Evolutionary conservation across 2,329 filamentous ascomycete species (phyloP), one percentile per base, ranked within the genome.

Genomic region (Cladosporium sp.): DNA sequence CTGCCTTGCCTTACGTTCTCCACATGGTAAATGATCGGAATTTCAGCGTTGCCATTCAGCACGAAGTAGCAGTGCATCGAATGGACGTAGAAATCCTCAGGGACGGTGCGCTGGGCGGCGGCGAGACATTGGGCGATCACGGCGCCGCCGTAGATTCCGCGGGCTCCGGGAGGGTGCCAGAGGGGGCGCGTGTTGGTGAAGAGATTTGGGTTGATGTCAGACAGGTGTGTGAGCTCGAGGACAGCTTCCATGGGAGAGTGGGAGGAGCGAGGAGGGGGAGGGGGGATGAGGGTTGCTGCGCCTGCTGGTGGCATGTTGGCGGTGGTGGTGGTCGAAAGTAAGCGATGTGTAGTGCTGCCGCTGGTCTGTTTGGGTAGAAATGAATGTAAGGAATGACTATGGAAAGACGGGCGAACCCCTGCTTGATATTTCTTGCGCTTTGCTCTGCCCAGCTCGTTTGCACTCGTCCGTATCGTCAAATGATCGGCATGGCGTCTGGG

Each of bases 61-160:
- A 99, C 89, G 78, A 99, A 99, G 83, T 98, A 99, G 86, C 95
- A 98, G 85, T 99, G 95, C 91, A 96, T 97, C 75, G 90, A 94
- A 83, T 99, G 95, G 59, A 95, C 88, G 67, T 89, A 86, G 79
- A 97, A 97, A 76, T 91, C 84, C 29, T 83, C 78, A 0, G 90
- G 89, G 2, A 99, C 91, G 10, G 95, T 99, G 75, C 88, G 87
- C 78, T 97, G 93, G 28, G 92, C 95, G 1, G 95, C 92, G 55
- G 91, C 86, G 29, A 97, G 89, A 74, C 87, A 93, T 83, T 98
- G 94, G 57, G 94, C 93, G 72, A 99, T 97, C 44, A 96, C 93
- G 65, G 91, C 89, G 75, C 95, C 95, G 76, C 95, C 95, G 75
- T 92, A 99, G 79, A 99, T 93, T 67, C 95, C 95, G 63, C 95